Evolutionary conservation across 768 basidiomycete species (phyloP).

Genomic region (Suillus paluster): DNA sequence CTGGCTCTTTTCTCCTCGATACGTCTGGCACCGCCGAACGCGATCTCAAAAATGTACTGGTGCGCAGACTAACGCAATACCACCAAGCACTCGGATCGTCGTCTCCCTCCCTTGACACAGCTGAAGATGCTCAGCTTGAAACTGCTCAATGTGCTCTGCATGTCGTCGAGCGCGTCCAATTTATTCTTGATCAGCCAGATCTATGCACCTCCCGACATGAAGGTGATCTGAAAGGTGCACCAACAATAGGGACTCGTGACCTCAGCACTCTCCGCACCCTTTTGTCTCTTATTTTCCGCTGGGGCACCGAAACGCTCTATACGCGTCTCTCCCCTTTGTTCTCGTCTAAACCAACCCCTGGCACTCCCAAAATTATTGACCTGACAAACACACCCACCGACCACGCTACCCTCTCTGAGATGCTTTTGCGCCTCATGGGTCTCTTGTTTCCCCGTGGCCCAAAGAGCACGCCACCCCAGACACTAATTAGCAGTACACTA

Average conservation of each 20-base stretch:
- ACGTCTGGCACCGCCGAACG: background rate
- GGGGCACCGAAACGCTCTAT: conserved; percentile 66
- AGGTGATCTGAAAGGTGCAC: conserved; percentile 1
- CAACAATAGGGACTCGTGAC: conserved; percentile 67
- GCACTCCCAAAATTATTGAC: conserved; percentile 46
- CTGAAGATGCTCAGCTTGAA: conserved; percentile 51
- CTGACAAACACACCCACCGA: conserved; percentile 47
- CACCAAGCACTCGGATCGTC: conserved; percentile 19
- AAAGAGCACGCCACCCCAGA: conserved; percentile 54
- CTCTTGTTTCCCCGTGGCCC: conserved; percentile 59
- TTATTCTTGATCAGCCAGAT: conserved; percentile 36
- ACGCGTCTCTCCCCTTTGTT: conserved; percentile 44
- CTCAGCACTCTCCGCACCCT: conserved; percentile 64
- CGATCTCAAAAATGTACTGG: conserved; percentile 15
- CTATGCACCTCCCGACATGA: background rate
- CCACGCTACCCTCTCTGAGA: conserved; percentile 45
- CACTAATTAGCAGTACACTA: conserved; percentile 60
- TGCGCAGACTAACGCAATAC: conserved; percentile 17
- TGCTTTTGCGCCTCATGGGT: conserved; percentile 48
- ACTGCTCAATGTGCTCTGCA: conserved; percentile 61
- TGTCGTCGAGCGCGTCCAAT: conserved; percentile 53
- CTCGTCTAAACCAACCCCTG: conserved; percentile 34
- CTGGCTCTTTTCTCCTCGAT: conserved; percentile 21
- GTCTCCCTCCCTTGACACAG: conserved; percentile 21
- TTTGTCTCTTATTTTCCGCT: conserved; percentile 70